Evolutionary conservation across 2,329 filamentous ascomycete genomes (phyloP).

Genomic region (Fusarium fujikuroi): DNA sequence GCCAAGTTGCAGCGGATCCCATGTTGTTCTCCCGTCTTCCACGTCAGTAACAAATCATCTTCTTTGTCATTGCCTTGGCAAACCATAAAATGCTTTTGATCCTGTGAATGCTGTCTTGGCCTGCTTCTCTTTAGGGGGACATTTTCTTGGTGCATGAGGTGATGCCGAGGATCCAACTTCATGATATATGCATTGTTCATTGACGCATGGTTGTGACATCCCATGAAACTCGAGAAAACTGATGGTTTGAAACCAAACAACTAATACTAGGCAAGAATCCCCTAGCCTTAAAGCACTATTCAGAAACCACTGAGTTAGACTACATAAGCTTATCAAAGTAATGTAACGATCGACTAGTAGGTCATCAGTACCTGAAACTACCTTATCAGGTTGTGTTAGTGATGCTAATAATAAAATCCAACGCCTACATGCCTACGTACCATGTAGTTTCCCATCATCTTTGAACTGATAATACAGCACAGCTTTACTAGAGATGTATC

Average conservation of each 20-base stretch:
- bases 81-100: not conserved
- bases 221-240: not conserved
- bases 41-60: constrained; percentile 18
- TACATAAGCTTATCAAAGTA: not conserved
- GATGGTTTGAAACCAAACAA: not conserved
- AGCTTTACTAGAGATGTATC: constrained; percentile 8
- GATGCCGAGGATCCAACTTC: not conserved
- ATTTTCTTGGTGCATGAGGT: not conserved
- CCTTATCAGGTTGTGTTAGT: not conserved
- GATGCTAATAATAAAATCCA: not conserved
- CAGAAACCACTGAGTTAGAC: not conserved
- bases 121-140: not conserved
- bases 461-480: not conserved
- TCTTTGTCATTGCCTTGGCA: constrained; percentile 27
- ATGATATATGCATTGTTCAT: constrained; percentile 4
- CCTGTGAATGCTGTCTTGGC: not conserved
- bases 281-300: not conserved
- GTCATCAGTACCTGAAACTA: not conserved
- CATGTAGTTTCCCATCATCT: not conserved
- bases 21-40: constrained; percentile 27
- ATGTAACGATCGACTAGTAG: not conserved
- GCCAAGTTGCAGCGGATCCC: constrained; percentile 13
- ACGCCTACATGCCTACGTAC: not conserved
- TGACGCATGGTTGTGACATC: not conserved
- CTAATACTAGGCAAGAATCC: not conserved